Evolutionary conservation across 2,329 filamentous ascomycete species (phyloP), one percentile per base, ranked within the genome.

Genomic region (Hypomyces rosellus): DNA sequence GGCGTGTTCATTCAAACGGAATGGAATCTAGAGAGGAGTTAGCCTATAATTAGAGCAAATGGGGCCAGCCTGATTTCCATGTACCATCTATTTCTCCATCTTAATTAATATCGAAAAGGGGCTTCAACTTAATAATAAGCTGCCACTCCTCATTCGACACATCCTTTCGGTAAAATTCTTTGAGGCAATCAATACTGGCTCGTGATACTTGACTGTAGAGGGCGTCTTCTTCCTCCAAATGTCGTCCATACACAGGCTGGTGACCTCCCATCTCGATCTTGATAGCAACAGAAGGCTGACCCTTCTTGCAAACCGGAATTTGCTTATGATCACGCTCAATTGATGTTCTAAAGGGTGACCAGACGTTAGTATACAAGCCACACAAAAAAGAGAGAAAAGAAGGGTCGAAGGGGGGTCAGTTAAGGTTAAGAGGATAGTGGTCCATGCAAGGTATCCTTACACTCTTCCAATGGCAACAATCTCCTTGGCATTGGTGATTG

Each of bases 241-340:
- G 93, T 54, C 93, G 87, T 52, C 93, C 93, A 66, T 99, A 99
- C 52, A 86, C 82, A 14, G 93, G 95, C 74, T 99, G 93, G 67
- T 92, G 89, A 52, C 85, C 74, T 48, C 90, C 92, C 81, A 85
- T 85, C 74, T 99, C 95, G 62, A 99, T 95, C 78, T 99, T 99
- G 75, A 99, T 78, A 16, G 93, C 93, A 9, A 99, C 95, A 1
- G 90, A 95, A n/a, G 95, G 93, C 65, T 95, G 88, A 47, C 92
- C 92, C 74, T 90, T 92, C 72, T 99, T 99, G 76, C 89, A 95
- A 51, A 96, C 78, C 9, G 78, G 81, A 58, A 99, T 85, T 57
- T 93, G 84, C 75, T 99, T 99, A 80, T 99, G 93, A 60, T 99
- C 95, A 66, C 95, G 86, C 71, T 99, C 92, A 64, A 99, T 99